Percentiles rank a stretch among this genome's conserved stretches.
Conservation (phyloP, 495 filamentous ascomycete genomes). For the Bombardia bombarda region DNA sequence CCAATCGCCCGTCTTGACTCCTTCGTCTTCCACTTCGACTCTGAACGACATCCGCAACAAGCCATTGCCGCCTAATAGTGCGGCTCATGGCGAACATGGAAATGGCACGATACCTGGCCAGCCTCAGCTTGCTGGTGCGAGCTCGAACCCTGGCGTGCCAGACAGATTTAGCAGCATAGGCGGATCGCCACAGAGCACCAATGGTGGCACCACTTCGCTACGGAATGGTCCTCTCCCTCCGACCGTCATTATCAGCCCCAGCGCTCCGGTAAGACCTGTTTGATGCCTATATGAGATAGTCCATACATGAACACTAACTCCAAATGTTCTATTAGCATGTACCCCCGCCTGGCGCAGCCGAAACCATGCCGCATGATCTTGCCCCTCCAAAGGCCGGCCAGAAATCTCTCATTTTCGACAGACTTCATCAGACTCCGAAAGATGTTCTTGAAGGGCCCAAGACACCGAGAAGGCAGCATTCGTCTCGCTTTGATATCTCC, state of each 20-base stretch:
- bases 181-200: conserved; percentile 34
- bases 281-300: too few relatives aligned
- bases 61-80: conserved; percentile 61
- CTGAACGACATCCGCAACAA: conserved; percentile 83
- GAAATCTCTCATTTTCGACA: conserved; percentile 85
- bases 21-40: conserved; percentile 79
- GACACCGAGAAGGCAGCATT: conserved; percentile 93
- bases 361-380: conserved; percentile 98
- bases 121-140: conserved; percentile 14
- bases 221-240: conserved; percentile 68
- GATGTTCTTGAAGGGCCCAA: conserved; percentile 91
- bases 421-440: conserved; percentile 87
- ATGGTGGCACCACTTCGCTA: conserved; percentile 59
- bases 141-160: conserved; percentile 20
- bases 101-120: conserved; percentile 36
- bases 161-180: conserved; percentile 39
- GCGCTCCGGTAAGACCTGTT: conserved; percentile 68
- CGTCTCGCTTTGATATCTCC: conserved; percentile 95
- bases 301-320: conserved; percentile 15
- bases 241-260: conserved; percentile 92
- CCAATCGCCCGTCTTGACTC: conserved; percentile 56
- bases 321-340: conserved; percentile 56
- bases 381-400: conserved; percentile 80
- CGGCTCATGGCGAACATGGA: conserved; percentile 40
- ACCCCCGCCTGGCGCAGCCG: conserved; percentile 84